Evolutionary conservation across 139 green algal species (phyloP), one percentile per base, ranked within the genome.

Genomic region (Volvox africanus): DNA sequence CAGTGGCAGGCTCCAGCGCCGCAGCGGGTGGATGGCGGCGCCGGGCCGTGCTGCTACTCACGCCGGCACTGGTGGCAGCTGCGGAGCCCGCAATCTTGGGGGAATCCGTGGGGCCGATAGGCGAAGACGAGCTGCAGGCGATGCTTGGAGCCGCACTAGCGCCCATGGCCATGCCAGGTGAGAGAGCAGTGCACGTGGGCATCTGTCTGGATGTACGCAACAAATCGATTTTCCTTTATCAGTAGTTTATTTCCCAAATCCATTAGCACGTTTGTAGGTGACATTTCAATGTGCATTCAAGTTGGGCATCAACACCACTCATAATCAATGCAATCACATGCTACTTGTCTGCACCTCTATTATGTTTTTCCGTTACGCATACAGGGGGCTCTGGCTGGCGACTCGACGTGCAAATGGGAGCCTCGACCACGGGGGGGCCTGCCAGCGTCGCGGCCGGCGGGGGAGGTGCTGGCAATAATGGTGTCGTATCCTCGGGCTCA

Each of bases 141-240:
- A 6, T 92, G 80, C 35, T 93, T 69, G 91, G 79, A 18, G n/a
- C 61, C 0, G 91, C 91, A 5, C 86, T 93, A 73, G 81, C 80
- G 80, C 91, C 91, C 35, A 87, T 92, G 69, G 35, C 44, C 17
- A 87, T 93, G 85, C 91, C 91, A 17, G 86, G 86, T 79, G 11
- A 36, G 65, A 13, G 73, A 55, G 44, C 44, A 55, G 44, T 55
- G 44, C 44, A 9, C 44, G 44, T 73, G 21, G 65, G 24, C 6
- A 73, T 73, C 21, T 73, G 65, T 28, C 5, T 11, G 65, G 12
- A 12, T 12, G 6, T 16, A 28, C 65, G 65, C 65, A 12, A 28
- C 24, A 2, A 73, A 28, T 73, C 24, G 5, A 12, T 73, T 2
- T 73, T 73, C 16, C 9, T 73, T 24, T 11, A 12, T 73, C 21